Base-by-base conservation (phyloP, 2,329 filamentous ascomycete genomes). In the Sphaceloma murrayae region DNA sequence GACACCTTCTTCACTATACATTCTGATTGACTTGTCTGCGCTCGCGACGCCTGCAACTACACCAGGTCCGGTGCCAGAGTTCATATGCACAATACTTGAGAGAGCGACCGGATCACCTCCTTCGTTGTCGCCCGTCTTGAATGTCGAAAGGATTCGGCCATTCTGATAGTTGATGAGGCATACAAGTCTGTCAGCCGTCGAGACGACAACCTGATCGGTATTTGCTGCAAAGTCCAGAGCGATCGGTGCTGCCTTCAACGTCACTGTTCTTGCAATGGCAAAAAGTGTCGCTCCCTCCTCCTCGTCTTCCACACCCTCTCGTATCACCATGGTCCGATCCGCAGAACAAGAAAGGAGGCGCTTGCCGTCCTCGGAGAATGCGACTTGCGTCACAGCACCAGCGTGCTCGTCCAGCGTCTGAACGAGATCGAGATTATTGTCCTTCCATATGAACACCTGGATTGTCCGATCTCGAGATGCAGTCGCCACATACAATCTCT, bases 351-450 rank as follows among this genome's bases (percentile, higher is more conserved):
- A 95, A 14, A 96, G 72, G 33, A 96, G 66, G 11, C 54, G 48
- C 30, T 71, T 68, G 3, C 78, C 78, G 58, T 86, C 75, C 31
- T 81, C 74, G 2, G 82, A 76, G 47, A 93, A 86, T 6, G 88
- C 70, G 19, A 95, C 66, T 19, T 80, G 79, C 45, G 75, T 81
- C 13, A 98, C 88, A 51, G 85, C 84, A 16, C 87, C 85, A 21
- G 87, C 79, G 62, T 96, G 94, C 53, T 98, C 89, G 46, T 85
- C 79, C 57, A 96, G 75, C 0, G 91, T 98, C 61, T 98, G 91
- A 42, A 94, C 75, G 46, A 95, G 75, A 47, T 83, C 75, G 8
- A 62, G 48, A n/a, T 46, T 43, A 9, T 47, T 45, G 10, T 51
- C 47, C 8, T 32, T 46, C 61, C 93, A 82, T 2, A 63, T 64